Conservation (phyloP, 164 flowering plant species). For the Aristolochia fimbriata region DNA sequence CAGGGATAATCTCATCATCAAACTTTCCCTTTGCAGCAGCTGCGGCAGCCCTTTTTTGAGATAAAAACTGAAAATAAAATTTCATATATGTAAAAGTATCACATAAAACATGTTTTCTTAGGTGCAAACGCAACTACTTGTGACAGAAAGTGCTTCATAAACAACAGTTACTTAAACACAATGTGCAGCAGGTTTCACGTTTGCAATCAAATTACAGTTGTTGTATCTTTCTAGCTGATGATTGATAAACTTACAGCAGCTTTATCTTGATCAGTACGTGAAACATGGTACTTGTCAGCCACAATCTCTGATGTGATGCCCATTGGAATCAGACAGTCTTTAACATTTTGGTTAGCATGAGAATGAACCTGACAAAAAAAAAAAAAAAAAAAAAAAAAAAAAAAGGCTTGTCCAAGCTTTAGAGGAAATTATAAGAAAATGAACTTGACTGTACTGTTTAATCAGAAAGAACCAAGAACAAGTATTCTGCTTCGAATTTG, state of each 20-base stretch:
- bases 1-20: slow-evolving; percentile 91
- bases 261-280: slow-evolving; percentile 88
- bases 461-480: not conserved
- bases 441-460: not conserved
- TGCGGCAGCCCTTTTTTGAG: slow-evolving; percentile 87
- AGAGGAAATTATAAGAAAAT: slow-evolving; percentile 29
- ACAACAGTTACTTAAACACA: no score
- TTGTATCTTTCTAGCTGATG: no score
- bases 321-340: slow-evolving; percentile 95
- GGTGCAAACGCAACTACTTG: no score
- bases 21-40: slow-evolving; percentile 92
- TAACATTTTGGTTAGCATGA: slow-evolving; percentile 37
- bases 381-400: no score
- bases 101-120: not conserved
- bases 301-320: slow-evolving; percentile 98
- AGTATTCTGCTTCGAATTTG: not conserved
- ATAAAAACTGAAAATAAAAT: slow-evolving; percentile 49
- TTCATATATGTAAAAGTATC: not conserved
- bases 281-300: slow-evolving; percentile 75
- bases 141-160: no score
- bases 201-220: not conserved
- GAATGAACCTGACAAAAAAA: no score
- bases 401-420: slow-evolving; percentile 10
- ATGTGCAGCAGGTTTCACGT: not conserved
- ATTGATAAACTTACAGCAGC: slow-evolving; percentile 66